These are phyloP conservation scores for Yamadazyma nakazawae DNA, from an alignment of 805 yeast genomes.

Conservation along the genomic window DNA sequence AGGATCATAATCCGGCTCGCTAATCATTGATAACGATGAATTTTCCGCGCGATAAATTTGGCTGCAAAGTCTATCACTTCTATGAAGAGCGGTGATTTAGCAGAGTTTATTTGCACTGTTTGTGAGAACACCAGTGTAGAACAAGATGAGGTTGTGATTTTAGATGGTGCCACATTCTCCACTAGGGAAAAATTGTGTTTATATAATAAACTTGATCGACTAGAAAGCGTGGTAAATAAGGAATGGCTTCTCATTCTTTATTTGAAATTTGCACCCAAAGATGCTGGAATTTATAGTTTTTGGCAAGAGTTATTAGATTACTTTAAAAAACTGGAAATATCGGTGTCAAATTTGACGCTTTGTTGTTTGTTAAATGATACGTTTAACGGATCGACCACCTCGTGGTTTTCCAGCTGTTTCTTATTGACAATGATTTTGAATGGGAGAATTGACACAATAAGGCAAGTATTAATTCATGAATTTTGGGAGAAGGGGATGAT, in stretches of 20 bases:
- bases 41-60: not conserved
- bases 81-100: not conserved
- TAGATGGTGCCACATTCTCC: not conserved
- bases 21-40: not conserved
- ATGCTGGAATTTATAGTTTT: constrained; percentile 1
- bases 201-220: not conserved
- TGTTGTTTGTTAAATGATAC: not conserved
- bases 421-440: not conserved
- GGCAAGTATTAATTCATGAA: not conserved
- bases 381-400: not conserved
- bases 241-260: constrained; percentile 5
- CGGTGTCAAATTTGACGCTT: not conserved
- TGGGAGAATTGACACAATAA: not conserved
- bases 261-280: not conserved
- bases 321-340: too few species aligned
- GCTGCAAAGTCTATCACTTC: constrained; percentile 2
- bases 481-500: not conserved
- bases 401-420: constrained; percentile 5
- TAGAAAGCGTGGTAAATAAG: constrained; percentile 1
- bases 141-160: not conserved
- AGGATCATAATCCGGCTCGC: constrained; percentile 14
- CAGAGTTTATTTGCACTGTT: not conserved
- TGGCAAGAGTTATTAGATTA: constrained; percentile 5
- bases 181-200: not conserved
- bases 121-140: not conserved